Base-by-base conservation (phyloP, 768 basidiomycete species). In the Austroboletus festivus region DNA sequence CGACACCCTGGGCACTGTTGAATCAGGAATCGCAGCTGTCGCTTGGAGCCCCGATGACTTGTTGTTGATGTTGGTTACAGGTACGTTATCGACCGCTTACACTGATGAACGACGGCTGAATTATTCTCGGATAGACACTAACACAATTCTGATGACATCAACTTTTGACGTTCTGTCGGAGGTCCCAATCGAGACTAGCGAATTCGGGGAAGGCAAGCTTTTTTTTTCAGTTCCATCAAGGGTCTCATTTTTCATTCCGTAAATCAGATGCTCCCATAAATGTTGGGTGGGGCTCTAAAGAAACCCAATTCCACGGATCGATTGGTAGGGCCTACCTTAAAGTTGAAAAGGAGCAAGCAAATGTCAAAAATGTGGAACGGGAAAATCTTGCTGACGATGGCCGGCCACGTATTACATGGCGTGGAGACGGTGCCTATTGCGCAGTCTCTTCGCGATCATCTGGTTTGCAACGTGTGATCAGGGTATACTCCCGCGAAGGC, bases 281-380 rank as follows among this genome's bases (percentile, higher is more conserved):
- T 58, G 92, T 97, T 50, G 96, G 96, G 15, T 99, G 96, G 96
- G 96, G 96, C 34, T 89, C 89, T 2, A 95, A 94, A 61, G 79
- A 89, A 64, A 98, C 96, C 0, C 96, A 99, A 61, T 99, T 99
- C 63, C 93, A 97, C 57, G 96, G 96, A 10, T 95, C 93, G 0
- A 73, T 92, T 4, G 95, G 96, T 16, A 97, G 97, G 65, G 71
- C 79, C 2, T 62, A 67, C 55, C 60, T 67, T 47, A 56, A 53
- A 28, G 87, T 88, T 20, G 89, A 91, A 0, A 74, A 78, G 22
- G 55, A 68, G 11, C 54, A 63, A 50, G 57, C 69, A 30, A 60
- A 68, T 4, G 61, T 57, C 26, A 70, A 79, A 18, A 77, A 78
- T 19, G 70, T 74, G n/a, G n/a, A n/a, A n/a, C n/a, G n/a, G n/a